These are phyloP conservation scores for Leccinum pachyderme DNA, from an alignment of 1,284 basidiomycete species.

Conservation along the genomic window DNA sequence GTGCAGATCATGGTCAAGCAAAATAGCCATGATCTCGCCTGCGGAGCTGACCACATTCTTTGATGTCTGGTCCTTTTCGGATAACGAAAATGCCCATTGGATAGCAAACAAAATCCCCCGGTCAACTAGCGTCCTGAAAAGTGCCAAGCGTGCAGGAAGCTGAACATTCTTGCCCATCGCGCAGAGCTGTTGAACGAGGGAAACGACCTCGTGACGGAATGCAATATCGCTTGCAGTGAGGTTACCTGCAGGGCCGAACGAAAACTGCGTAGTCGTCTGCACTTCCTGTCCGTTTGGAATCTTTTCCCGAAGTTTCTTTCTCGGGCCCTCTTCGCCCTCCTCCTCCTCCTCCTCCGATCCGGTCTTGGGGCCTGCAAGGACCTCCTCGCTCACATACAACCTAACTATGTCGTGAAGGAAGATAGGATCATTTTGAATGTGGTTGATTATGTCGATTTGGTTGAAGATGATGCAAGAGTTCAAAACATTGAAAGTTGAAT, in stretches of 20 bases:
- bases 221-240: conserved; percentile 50
- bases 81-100: conserved; percentile 78
- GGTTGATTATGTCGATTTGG: conserved; percentile 95
- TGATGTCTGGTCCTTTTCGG: conserved; percentile 47
- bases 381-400: conserved; percentile 71
- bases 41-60: conserved; percentile 67
- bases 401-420: conserved; percentile 80
- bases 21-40: conserved; percentile 83
- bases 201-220: conserved; percentile 70
- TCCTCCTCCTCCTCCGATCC: conserved; percentile 31
- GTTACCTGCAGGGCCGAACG: conserved; percentile 51
- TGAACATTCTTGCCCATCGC: conserved; percentile 97
- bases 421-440: conserved; percentile 76
- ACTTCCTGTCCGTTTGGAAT: conserved; percentile 26
- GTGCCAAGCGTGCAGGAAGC: conserved; percentile 77
- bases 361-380: conserved; percentile 40
- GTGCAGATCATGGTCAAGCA: conserved; percentile 90
- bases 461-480: conserved; percentile 99
- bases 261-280: conserved; percentile 37
- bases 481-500: conserved; percentile 95
- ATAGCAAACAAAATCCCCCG: conserved; percentile 87
- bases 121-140: conserved; percentile 91
- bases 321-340: conserved; percentile 24
- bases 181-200: conserved; percentile 91
- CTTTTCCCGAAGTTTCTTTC: conserved; percentile 34